Evolutionary conservation across 345 rosid genomes (phyloP), one percentile per base, ranked within the genome.

Genomic region (Citrus glauca): DNA sequence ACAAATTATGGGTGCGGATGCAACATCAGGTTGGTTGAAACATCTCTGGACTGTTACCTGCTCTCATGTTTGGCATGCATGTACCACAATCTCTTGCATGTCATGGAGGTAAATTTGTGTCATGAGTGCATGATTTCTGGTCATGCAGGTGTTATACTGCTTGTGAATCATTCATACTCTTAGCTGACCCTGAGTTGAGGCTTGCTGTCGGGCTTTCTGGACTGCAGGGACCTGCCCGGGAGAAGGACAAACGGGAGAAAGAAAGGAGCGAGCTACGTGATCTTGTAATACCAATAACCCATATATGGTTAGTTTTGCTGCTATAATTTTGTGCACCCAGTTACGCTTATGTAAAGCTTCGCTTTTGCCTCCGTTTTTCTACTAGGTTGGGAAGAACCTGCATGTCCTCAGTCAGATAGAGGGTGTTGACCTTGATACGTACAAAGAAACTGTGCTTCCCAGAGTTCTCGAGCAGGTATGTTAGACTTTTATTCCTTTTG

Each of bases 161-260:
- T 89, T 94, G 90, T 96, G 90, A 90, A 89, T 92, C 91, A 91
- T 91, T 90, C 91, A 89, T 86, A 86, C 90, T 90, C 93, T 93
- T 93, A 86, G 94, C 92, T 94, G 95, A 91, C 87, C 92, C 90
- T 94, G 93, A 86, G 95, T 89, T 94, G 97, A 96, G 92, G 95
- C 88, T 89, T 94, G 97, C 94, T 94, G 83, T 92, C 85, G 93
- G 98, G 93, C 89, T 92, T 94, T 94, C 94, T 96, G 94, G 98
- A 92, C 93, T 96, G 98, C 98, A 96, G 99, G 99, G 98, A 85
- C 98, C 98, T 88, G 89, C 94, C 91, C 98, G 99, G 81, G 98
- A 88, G 57, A 96, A 93, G 97, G 98, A 94, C 83, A 94, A 84
- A 81, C 95, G 98, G 87, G 99, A 96, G 88, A 96, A 90, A 84